Conservation (phyloP, 106 monocot species). For the Apostasia ramifera region DNA sequence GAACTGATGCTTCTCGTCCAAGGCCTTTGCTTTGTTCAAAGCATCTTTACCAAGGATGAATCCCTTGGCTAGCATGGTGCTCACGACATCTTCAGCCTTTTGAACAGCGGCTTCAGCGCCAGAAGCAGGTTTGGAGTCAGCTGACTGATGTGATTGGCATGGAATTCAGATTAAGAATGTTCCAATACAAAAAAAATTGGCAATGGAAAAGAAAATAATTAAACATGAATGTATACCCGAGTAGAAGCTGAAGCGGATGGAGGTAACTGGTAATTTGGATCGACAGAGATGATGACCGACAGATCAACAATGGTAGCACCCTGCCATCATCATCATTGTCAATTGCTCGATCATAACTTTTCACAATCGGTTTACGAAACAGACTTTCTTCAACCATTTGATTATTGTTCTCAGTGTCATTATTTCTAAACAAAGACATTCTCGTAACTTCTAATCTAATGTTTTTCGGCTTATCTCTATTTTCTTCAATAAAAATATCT, state of each 20-base stretch:
- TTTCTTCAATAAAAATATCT: too few relatives aligned
- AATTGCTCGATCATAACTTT: too few relatives aligned
- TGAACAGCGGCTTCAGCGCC: slow-evolving; percentile 47
- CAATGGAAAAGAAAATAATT: background rate
- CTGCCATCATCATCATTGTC: slow-evolving; percentile 17
- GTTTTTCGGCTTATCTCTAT: too few relatives aligned
- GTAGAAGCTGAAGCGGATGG: slow-evolving; percentile 24
- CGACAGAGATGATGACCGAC: slow-evolving; percentile 59
- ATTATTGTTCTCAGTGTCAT: too few relatives aligned
- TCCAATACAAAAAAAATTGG: background rate
- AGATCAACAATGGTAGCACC: slow-evolving; percentile 96
- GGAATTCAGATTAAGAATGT: background rate
- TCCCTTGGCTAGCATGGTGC: slow-evolving; percentile 82
- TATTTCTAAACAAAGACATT: too few relatives aligned
- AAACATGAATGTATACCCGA: slow-evolving; percentile 5
- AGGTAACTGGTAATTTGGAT: slow-evolving; percentile 63
- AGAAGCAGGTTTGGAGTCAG: slow-evolving; percentile 15
- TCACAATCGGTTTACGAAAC: too few relatives aligned
- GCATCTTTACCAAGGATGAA: slow-evolving; percentile 78
- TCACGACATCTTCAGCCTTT: slow-evolving; percentile 80
- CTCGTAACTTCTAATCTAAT: too few relatives aligned
- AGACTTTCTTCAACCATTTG: too few relatives aligned
- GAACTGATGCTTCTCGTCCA: slow-evolving; percentile 79
- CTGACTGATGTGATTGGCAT: slow-evolving; percentile 9
- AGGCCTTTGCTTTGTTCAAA: slow-evolving; percentile 62